Percentiles rank a stretch among this genome's conserved stretches.
Conservation (phyloP, 805 yeast species). For the Candida taoyuanica region DNA sequence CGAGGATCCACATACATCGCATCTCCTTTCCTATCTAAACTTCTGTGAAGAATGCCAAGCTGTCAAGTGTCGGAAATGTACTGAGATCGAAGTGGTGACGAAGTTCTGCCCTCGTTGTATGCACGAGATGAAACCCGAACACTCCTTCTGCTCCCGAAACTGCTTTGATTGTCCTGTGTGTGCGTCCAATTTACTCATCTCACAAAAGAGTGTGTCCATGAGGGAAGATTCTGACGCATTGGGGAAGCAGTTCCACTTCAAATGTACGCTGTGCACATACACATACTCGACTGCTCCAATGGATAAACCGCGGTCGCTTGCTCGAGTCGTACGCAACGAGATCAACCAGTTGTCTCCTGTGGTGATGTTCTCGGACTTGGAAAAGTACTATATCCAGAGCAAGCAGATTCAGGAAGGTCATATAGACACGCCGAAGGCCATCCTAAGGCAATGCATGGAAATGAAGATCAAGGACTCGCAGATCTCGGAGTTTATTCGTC, state of each 20-base stretch:
- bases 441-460: slow-evolving; percentile 15
- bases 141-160: slow-evolving; percentile 22
- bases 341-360: slow-evolving; percentile 6
- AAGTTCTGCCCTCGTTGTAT: slow-evolving; percentile 28
- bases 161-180: slow-evolving; percentile 28
- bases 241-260: slow-evolving; percentile 8
- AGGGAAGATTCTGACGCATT: background rate
- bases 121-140: slow-evolving; percentile 23
- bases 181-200: slow-evolving; percentile 10
- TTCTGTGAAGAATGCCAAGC: slow-evolving; percentile 26
- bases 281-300: slow-evolving; percentile 9
- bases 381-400: slow-evolving; percentile 19
- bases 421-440: slow-evolving; percentile 14
- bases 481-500: slow-evolving; percentile 16
- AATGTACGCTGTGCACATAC: slow-evolving; percentile 19
- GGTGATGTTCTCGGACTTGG: slow-evolving; percentile 15
- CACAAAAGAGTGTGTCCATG: slow-evolving; percentile 3
- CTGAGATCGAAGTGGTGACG: slow-evolving; percentile 22
- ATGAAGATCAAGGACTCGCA: slow-evolving; percentile 11
- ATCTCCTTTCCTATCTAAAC: slow-evolving; percentile 15
- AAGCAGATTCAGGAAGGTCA: slow-evolving; percentile 11
- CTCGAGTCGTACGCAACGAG: slow-evolving; percentile 13
- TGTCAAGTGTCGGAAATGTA: slow-evolving; percentile 26
- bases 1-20: slow-evolving; percentile 17
- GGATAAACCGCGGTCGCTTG: slow-evolving; percentile 18